phyloP scores from a whole-genome alignment of 202 grass and related monocot species.

The Zoysia matrella region DNA sequence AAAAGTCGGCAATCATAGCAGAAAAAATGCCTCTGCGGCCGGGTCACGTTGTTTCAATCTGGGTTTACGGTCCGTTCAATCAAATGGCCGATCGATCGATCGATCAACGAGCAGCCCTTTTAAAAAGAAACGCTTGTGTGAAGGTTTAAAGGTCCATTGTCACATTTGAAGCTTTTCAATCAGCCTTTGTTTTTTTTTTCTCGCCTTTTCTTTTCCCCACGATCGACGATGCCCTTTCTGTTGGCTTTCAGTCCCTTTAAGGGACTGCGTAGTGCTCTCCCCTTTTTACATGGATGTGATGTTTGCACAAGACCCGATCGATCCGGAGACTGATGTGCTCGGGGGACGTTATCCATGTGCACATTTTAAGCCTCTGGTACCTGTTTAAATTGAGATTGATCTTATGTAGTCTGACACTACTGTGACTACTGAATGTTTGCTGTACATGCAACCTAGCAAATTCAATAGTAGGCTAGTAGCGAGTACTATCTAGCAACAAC shows the following conservation, averaged over 20 bases:
- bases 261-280: slow-evolving; percentile 8
- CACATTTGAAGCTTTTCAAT: slow-evolving; percentile 41
- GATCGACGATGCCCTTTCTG: slow-evolving; percentile 36
- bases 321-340: slow-evolving; percentile 32
- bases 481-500: too few species aligned
- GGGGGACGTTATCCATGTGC: neutral
- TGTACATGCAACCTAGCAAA: too few species aligned
- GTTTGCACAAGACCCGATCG: slow-evolving; percentile 42
- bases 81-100: neutral
- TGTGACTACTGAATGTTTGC: neutral
- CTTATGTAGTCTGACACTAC: neutral
- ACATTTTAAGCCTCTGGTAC: neutral
- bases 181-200: slow-evolving; percentile 1
- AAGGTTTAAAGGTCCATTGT: slow-evolving; percentile 46
- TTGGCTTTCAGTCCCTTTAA: slow-evolving; percentile 42
- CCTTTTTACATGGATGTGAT: slow-evolving; percentile 58
- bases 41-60: slow-evolving; percentile 39
- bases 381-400: slow-evolving; percentile 5
- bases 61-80: slow-evolving; percentile 35
- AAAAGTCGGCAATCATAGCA: slow-evolving; percentile 73
- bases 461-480: too few species aligned
- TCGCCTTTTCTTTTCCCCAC: neutral
- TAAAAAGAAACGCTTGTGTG: slow-evolving; percentile 28
- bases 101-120: neutral
- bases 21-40: slow-evolving; percentile 30